Conservation (phyloP, 768 basidiomycete species). For the Scleroderma citrinum region DNA sequence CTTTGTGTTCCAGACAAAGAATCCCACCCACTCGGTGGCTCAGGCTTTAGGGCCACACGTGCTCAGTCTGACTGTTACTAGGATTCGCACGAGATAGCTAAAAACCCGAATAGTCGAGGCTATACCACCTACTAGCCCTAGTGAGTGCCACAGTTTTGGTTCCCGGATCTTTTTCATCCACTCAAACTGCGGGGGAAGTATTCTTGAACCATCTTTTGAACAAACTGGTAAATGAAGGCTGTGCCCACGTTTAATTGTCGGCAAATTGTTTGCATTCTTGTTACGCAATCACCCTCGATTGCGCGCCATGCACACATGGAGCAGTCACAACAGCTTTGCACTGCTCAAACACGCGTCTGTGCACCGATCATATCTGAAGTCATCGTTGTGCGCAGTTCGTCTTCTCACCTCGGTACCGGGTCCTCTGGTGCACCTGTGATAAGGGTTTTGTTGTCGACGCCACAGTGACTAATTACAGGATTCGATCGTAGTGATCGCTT, state of each 20-base stretch:
- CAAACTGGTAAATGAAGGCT: background rate
- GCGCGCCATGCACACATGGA: background rate
- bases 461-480: background rate
- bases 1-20: background rate
- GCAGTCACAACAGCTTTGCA: background rate
- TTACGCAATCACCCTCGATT: constrained; percentile 15
- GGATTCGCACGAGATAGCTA: background rate
- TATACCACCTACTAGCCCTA: background rate
- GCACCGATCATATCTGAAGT: background rate
- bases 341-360: background rate
- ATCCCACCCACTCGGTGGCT: too few relatives aligned
- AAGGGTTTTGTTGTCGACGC: background rate
- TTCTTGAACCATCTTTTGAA: background rate
- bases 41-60: background rate
- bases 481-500: background rate
- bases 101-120: too few relatives aligned
- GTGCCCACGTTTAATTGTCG: constrained; percentile 14
- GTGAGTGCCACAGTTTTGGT: background rate
- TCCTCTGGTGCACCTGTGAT: background rate
- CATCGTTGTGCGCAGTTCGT: background rate
- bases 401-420: background rate
- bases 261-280: constrained; percentile 11
- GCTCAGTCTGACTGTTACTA: background rate
- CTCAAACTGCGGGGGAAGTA: constrained; percentile 27
- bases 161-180: constrained; percentile 8